Evolutionary conservation across 192 early-diverging fungal genomes (phyloP), one percentile per base, ranked within the genome.

Genomic region (Coemansia sp.): DNA sequence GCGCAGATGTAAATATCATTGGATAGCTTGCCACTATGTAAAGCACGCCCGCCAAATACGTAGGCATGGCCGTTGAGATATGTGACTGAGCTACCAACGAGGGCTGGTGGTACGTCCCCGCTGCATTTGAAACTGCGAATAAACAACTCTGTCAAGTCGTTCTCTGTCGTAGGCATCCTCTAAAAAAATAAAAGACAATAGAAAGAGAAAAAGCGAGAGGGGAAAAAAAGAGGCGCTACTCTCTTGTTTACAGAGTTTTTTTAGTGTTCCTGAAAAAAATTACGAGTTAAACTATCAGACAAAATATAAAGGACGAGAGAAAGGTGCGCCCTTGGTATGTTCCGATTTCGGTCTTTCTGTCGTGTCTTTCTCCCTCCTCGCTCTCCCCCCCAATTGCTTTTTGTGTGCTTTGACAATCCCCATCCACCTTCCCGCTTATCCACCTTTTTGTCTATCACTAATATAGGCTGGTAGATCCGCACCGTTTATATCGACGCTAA

Each of bases 71-170:
- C 84, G 23, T 77, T 72, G 36, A 89, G 76, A n/a, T 87, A 78
- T 20, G 88, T 86, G 50, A 84, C 72, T 0, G 90, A 88, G 37
- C 87, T 84, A 18, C 90, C 90, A 0, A 92, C 89, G 38, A 90
- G 70, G 7, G 90, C 88, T 21, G 90, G 89, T 2, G 90, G 90
- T 45, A 89, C 81, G 36, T 90, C 89, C 34, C 90, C 90, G 16
- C 75, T 86, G 73, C 81, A 83, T 73, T 83, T 77, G 66, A 69
- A 72, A 64, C 73, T 75, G 65, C 73, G 72, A 61, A 83, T 73
- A 38, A 70, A 83, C 66, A 83, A 69, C 79, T 82, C 79, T 1
- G 79, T 77, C 61, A 74, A 23, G 61, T 82, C 79, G 75, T 62
- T 65, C 6, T 82, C 79, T 9, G 68, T 62, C 3, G 68, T 64